A percentile compares a stretch with the other conserved stretches of the same genome.
phyloP scores from a whole-genome alignment of 768 basidiomycete genomes.

The Kwoniella bestiolae region DNA sequence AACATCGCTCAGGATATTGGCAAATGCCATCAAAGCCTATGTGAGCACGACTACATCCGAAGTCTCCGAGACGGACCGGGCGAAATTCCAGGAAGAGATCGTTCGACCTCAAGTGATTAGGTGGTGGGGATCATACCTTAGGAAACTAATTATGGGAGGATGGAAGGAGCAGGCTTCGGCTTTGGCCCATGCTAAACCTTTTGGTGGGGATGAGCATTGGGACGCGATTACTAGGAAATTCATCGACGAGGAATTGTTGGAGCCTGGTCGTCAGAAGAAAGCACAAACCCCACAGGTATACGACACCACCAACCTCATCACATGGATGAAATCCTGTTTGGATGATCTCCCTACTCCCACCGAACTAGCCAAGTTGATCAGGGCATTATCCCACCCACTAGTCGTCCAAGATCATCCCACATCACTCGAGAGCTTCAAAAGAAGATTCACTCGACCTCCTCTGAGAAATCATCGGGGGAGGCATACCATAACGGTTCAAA shows the following conservation, averaged over 20 bases:
- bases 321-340: not conserved
- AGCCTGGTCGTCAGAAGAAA: not conserved
- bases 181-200: constrained; percentile 18
- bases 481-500: not conserved
- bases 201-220: constrained; percentile 14
- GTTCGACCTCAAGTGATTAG: constrained; percentile 22
- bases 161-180: constrained; percentile 28
- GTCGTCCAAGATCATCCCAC: not conserved
- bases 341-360: constrained; percentile 12
- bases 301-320: constrained; percentile 3
- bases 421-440: constrained; percentile 1
- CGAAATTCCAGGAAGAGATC: constrained; percentile 16
- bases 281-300: not conserved
- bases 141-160: constrained; percentile 29
- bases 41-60: constrained; percentile 24
- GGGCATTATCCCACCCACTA: constrained; percentile 9
- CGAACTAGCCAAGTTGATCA: constrained; percentile 8
- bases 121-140: constrained; percentile 33
- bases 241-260: constrained; percentile 5
- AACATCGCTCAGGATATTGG: constrained; percentile 16
- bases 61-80: constrained; percentile 14
- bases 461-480: not conserved
- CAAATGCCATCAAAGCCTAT: constrained; percentile 18
- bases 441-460: constrained; percentile 4
- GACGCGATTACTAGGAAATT: constrained; percentile 23